Percentiles rank a stretch among this genome's conserved stretches.
Evolutionary conservation across 2,329 filamentous ascomycete species (phyloP).

Genomic region (Fusarium transvaalense): DNA sequence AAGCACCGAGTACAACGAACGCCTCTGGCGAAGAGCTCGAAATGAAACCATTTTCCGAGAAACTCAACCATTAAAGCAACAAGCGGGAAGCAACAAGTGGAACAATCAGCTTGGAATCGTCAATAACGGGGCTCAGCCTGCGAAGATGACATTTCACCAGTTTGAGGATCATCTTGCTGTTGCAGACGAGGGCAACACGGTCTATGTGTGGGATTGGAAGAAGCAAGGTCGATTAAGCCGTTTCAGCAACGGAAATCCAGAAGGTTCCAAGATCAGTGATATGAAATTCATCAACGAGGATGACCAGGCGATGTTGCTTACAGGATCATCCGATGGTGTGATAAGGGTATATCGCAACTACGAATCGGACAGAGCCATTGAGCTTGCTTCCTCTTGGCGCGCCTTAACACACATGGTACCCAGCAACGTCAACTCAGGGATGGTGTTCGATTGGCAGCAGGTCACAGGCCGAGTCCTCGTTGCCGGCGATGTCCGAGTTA

Average conservation of each 20-base stretch:
- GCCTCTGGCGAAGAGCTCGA: conserved; percentile 89
- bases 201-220: conserved; percentile 95
- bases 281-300: conserved; percentile 99
- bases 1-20: conserved; percentile 94
- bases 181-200: conserved; percentile 90
- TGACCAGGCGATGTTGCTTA: conserved; percentile 94
- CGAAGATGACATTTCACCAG: conserved; percentile 96
- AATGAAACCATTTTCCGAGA: conserved; percentile 94
- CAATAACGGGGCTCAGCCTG: conserved; percentile 89
- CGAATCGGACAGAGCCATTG: conserved; percentile 79
- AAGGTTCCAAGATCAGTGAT: conserved; percentile 91
- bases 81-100: conserved; percentile 88
- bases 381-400: conserved; percentile 91
- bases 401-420: conserved; percentile 94
- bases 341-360: conserved; percentile 95
- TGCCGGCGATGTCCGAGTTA: conserved; percentile 94
- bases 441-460: conserved; percentile 99
- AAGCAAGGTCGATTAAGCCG: conserved; percentile 78
- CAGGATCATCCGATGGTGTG: conserved; percentile 93
- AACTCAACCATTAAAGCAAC: conserved; percentile 92
- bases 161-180: conserved; percentile 97
- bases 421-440: conserved; percentile 92
- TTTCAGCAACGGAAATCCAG: conserved; percentile 95
- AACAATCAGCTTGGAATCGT: conserved; percentile 85
- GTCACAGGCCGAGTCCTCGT: conserved; percentile 96